Base-by-base conservation (phyloP, 2,329 filamentous ascomycete genomes). In the Seiridium cupressi region DNA sequence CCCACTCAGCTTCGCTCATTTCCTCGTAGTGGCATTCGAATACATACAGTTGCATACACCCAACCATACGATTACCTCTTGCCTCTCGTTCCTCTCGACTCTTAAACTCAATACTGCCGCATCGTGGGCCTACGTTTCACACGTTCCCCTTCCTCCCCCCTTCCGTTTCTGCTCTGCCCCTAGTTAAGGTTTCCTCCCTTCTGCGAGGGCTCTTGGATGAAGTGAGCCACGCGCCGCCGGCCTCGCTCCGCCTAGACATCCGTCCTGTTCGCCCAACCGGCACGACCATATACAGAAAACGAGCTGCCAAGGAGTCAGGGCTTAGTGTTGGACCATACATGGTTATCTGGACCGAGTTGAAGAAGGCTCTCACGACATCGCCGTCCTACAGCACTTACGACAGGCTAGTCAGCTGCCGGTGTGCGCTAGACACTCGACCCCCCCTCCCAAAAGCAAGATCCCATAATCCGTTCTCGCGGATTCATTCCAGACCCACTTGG, bases 41-140 rank as follows among this genome's bases (percentile, higher is more conserved):
- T 60, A 59, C 60, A 59, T 61, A 59, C 60, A 59, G 42, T 61
- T 58, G 51, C 60, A 61, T 61, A 61, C 53, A 51, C 53, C 44
- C 48, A 51, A 44, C 42, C 55, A 58, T 54, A 61, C 46, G 55
- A 48, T 61, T 56, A 58, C 46, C 48, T 58, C 56, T 61, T 49
- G 51, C 51, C 56, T 61, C 51, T 60, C 46, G 40, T 26, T 47
- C 46, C 58, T 51, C 47, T 53, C 44, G 35, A 54, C 53, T 54
- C 51, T 47, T 26, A 42, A 40, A 35, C 40, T 38, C 9, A 38
- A 32, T 44, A 35, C 46, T 51, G 26, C 31, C 42, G 40, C 40
- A 35, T 38, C 18, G 18, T 26, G 18, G 18, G 18, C 18, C 18
- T 26, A 26, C 18, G 18, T 26, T 26, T 26, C 18, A 26, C 18